Evolutionary conservation across 495 filamentous ascomycete species (phyloP), one percentile per base, ranked within the genome.

Genomic region (Chaetomium fimeti): DNA sequence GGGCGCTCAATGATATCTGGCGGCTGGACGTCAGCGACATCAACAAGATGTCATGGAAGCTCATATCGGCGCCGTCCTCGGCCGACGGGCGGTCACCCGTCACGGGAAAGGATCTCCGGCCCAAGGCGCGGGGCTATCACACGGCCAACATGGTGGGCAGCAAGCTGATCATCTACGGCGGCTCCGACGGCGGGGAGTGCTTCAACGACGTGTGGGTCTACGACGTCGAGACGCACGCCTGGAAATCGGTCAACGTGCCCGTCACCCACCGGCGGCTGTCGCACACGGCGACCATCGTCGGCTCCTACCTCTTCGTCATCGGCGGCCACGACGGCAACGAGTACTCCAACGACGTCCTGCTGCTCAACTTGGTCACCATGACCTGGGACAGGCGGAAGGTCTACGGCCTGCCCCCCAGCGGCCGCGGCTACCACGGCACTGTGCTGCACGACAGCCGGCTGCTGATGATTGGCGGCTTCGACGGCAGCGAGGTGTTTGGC

Each of bases 151-250:
- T 88, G 82, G 85, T 88, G 42, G 86, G 85, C 38, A 78, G 76
- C 68, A 88, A 88, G 72, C 79, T 88, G 36, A 88, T 88, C 68
- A 84, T 88, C 56, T 88, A 82, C 69, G 86, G 86, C 28, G 86
- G 86, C 9, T 86, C 83, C 2, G 85, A 88, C 66, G 86, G 86
- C 53, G 83, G 82, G 38, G 85, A 88, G 72, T 88, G 86, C 71
- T 88, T 88, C 72, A 78, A 83, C 66, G 86, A 88, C 69, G 86
- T 88, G 38, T 88, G 86, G 86, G 80, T 88, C 28, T 88, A 88
- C 69, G 83, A 88, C 67, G 83, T 87, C 24, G 84, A 86, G 47
- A 80, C 76, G 32, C 74, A 79, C 40, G 60, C 72, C 24, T 88
- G 85, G 83, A 83, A 78, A 59, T 65, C 72, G 20, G 84, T 87